Percentiles rank a stretch among this genome's conserved stretches.
Conservation (phyloP, 768 basidiomycete species). For the Favolaschia claudopus region DNA sequence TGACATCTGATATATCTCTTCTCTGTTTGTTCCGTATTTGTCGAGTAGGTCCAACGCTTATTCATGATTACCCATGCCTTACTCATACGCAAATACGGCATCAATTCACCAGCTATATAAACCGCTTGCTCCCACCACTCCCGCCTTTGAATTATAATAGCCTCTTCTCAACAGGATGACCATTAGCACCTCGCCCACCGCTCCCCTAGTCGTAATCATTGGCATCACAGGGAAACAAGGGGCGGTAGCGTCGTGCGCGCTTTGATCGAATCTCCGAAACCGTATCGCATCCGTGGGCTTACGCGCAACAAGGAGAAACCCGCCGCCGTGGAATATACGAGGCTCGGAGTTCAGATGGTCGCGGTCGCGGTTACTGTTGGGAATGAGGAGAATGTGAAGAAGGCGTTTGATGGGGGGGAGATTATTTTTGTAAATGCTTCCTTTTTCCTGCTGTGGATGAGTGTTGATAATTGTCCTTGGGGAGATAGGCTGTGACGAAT, state of each 20-base stretch:
- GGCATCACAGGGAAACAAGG: background rate
- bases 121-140: too few species aligned
- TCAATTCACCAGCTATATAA: too few species aligned
- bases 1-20: too few species aligned
- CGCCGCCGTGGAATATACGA: background rate
- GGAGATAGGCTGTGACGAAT: background rate
- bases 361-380: background rate
- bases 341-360: conserved; percentile 2
- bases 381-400: background rate
- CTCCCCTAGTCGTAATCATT: background rate
- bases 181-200: background rate
- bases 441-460: background rate
- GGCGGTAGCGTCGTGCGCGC: conserved; percentile 2
- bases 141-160: too few species aligned
- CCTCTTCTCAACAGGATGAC: too few species aligned
- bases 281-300: conserved; percentile 2
- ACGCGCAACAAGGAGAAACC: background rate
- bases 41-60: too few species aligned
- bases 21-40: too few species aligned
- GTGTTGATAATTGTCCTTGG: too few species aligned
- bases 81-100: too few species aligned
- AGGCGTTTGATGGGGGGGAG: background rate
- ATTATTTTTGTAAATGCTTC: background rate
- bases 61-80: too few species aligned
- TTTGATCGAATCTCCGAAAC: conserved; percentile 1